Evolutionary conservation across 2,329 filamentous ascomycete genomes (phyloP).

Genomic region (Nemania diffusa): DNA sequence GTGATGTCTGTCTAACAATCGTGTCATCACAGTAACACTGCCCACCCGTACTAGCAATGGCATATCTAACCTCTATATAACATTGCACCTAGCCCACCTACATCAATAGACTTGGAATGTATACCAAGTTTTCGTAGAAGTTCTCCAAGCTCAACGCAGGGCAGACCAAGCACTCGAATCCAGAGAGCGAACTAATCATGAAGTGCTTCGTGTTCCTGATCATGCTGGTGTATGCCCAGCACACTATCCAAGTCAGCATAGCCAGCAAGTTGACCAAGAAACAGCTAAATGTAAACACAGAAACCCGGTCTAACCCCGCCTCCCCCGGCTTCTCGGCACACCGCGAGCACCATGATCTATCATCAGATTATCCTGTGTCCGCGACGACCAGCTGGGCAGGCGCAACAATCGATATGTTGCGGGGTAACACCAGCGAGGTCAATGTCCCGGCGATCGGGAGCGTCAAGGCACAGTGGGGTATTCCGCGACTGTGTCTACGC

Average conservation of each 20-base stretch:
- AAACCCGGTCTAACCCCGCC: neutral
- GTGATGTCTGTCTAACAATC: neutral
- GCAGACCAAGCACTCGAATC: neutral
- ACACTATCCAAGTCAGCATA: neutral
- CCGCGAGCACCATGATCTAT: neutral
- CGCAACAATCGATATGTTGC: conserved; percentile 15
- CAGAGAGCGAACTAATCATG: neutral
- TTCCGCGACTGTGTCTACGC: conserved; percentile 3
- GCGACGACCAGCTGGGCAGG: conserved; percentile 7
- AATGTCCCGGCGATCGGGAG: neutral
- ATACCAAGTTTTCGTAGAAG: neutral
- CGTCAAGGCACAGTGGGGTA: conserved; percentile 9
- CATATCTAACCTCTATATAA: neutral
- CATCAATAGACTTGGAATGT: neutral
- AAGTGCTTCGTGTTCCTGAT: neutral
- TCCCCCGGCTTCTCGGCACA: neutral
- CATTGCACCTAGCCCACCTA: neutral
- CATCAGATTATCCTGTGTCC: neutral
- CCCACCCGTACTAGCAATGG: neutral
- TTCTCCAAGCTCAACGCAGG: neutral
- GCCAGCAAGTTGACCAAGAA: neutral
- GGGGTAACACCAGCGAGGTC: neutral
- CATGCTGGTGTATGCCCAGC: neutral
- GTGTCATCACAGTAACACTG: conserved; percentile 1
- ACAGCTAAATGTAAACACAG: neutral